Percentiles rank a stretch among this genome's conserved stretches.
These are phyloP conservation scores for Danielia oregonensis DNA, from an alignment of 805 yeast genomes.

Conservation along the genomic window DNA sequence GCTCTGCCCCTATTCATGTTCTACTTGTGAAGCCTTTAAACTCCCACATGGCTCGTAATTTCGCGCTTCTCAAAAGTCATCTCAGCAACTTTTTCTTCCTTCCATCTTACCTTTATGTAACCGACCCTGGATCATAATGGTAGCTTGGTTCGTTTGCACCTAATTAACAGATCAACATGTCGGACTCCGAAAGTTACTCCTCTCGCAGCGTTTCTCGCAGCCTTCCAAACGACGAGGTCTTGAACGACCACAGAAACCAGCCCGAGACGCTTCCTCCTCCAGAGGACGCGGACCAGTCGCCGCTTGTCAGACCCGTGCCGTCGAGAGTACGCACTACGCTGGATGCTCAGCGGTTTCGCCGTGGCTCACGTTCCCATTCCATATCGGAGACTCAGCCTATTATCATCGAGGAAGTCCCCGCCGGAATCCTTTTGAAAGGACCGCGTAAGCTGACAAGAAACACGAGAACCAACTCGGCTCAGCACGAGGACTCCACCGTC, in stretches of 20 bases:
- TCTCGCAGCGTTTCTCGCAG: slow-evolving; percentile 21
- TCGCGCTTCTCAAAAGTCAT: no score
- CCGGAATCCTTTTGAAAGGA: slow-evolving; percentile 23
- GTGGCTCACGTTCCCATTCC: slow-evolving; percentile 1
- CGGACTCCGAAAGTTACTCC: slow-evolving; percentile 37
- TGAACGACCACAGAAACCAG: slow-evolving; percentile 41
- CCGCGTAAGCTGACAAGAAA: slow-evolving; percentile 6
- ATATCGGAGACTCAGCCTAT: slow-evolving; percentile 16
- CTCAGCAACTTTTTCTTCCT: neutral
- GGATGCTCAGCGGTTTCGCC: slow-evolving; percentile 2
- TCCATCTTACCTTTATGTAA: slow-evolving; percentile 3
- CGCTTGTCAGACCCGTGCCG: slow-evolving; percentile 32
- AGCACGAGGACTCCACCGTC: slow-evolving; percentile 26
- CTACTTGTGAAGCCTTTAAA: no score
- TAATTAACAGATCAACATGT: slow-evolving; percentile 21
- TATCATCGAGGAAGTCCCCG: slow-evolving; percentile 10
- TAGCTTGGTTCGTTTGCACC: neutral
- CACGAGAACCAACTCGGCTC: slow-evolving; percentile 9
- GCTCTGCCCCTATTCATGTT: no score
- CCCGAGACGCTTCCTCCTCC: slow-evolving; percentile 27
- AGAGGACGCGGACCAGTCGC: slow-evolving; percentile 23
- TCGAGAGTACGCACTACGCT: slow-evolving; percentile 16
- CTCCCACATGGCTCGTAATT: no score
- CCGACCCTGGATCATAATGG: slow-evolving; percentile 2
- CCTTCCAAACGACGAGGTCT: slow-evolving; percentile 25